Base-by-base conservation (phyloP, 805 yeast genomes). In the Limtongia smithiae region DNA sequence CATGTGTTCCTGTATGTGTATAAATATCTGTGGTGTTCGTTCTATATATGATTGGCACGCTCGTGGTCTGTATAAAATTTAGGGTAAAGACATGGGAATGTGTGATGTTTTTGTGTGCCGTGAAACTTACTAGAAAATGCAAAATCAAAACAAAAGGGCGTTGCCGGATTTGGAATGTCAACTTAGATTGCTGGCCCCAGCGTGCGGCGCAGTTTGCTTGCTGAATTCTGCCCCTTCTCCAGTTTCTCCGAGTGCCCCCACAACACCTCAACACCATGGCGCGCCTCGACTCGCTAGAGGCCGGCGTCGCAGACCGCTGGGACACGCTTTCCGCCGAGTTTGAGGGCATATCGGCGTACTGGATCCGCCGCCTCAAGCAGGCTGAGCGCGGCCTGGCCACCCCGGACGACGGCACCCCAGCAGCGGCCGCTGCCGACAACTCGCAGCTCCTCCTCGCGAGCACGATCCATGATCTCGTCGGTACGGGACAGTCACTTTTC, bases 401-500 rank as follows among this genome's bases (percentile, higher is more conserved):
- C 11, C 36, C 42, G 15, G 38, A 33, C 37, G 12, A 7, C 18
- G 20, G 20, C 20, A 8, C 38, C 11, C 20, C 50, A n/a, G 37
- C 55, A 14, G 25, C 48, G 25, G 18, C 43, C 35, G 48, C 59
- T 15, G 55, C 50, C 18, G 41, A 42, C 14, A 55, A 42, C 7
- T 54, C 54, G 11, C 49, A 57, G 25, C 54, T 48, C 22, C 46
- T 42, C 15, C 43, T 52, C n/a, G 37, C 37, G 33, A 39, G 33
- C 20, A 40, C 45, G 17, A 39, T 51, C 20, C 37, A 41, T 4
- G 55, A 47, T 8, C 33, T 51, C 14, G 21, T 41, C 28, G 36
- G 40, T 15, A 51, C 55, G n/a, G 51, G 55, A 6, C 37, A 46
- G 21, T 36, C 52, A 4, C 46, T 51, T 3, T 51, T 51, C 21